phyloP scores from a whole-genome alignment of 352 stramenopile genomes.

The Globisporangium nagaii region DNA sequence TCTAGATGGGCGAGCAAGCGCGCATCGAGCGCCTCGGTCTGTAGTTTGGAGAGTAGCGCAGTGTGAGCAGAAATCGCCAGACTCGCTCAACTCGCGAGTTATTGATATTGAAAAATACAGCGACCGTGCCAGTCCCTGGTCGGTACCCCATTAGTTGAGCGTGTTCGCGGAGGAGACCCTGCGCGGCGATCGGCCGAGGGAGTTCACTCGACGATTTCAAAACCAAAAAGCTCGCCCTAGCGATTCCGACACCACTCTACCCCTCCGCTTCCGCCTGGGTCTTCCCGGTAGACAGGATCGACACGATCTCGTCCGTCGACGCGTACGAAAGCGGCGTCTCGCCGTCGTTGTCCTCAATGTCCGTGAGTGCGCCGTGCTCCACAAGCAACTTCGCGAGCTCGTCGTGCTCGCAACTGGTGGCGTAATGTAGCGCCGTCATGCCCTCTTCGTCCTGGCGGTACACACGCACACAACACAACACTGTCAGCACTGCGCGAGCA shows the following conservation, averaged over 20 bases:
- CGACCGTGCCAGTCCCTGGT: neutral
- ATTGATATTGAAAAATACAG: neutral
- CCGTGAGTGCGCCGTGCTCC: conserved; percentile 45
- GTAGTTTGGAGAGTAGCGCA: neutral
- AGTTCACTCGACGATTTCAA: too few species aligned
- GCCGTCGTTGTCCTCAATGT: conserved; percentile 63
- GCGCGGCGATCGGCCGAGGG: neutral
- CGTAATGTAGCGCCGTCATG: conserved; percentile 81
- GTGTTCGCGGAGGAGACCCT: neutral
- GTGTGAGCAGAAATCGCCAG: too few species aligned
- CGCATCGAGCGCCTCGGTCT: too few species aligned
- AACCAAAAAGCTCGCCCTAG: too few species aligned
- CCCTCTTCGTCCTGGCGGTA: conserved; percentile 52
- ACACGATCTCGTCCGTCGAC: conserved; percentile 28
- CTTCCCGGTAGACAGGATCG: conserved; percentile 31
- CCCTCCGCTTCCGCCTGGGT: conserved; percentile 11
- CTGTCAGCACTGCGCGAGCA: too few species aligned
- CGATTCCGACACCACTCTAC: too few species aligned
- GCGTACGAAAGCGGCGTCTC: conserved; percentile 51
- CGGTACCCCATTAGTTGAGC: neutral
- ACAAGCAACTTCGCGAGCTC: conserved; percentile 62
- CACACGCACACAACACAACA: neutral
- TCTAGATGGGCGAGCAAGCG: conserved; percentile 25
- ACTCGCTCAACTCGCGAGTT: neutral
- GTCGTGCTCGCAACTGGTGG: conserved; percentile 65